Conservation (phyloP, 2,329 filamentous ascomycete species). For the Harringtonia lauricola region DNA sequence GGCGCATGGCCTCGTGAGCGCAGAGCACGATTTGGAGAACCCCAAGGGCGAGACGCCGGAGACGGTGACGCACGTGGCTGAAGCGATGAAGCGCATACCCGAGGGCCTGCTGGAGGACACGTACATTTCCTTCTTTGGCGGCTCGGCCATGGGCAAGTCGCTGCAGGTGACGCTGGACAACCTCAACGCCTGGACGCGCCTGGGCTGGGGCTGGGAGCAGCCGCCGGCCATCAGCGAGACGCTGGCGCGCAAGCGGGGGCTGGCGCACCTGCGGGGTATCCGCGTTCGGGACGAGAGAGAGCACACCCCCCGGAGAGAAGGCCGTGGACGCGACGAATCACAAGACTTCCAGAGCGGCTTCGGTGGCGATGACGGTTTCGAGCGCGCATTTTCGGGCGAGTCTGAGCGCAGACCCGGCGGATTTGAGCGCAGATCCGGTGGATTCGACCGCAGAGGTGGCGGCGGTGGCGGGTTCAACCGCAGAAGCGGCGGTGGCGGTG, state of each 20-base stretch:
- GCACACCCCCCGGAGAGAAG: background rate
- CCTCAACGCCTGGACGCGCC: constrained; percentile 40
- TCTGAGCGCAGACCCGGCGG: no score
- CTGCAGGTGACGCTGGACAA: constrained; percentile 29
- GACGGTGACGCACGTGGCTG: constrained; percentile 30
- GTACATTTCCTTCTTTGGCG: constrained; percentile 49
- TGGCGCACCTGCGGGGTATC: constrained; percentile 6
- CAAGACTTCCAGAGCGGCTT: no score
- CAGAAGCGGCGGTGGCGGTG: background rate
- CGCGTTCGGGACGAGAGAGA: background rate
- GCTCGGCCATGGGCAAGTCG: constrained; percentile 19
- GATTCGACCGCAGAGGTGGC: background rate
- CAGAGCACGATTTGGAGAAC: constrained; percentile 40
- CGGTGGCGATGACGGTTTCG: background rate
- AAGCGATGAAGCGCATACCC: constrained; percentile 31
- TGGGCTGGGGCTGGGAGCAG: constrained; percentile 39
- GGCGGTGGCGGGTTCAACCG: background rate
- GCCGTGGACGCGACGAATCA: no score
- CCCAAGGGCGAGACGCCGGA: constrained; percentile 32
- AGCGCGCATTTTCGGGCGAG: background rate
- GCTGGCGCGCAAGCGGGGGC: constrained; percentile 14
- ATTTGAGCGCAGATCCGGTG: background rate
- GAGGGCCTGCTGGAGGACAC: constrained; percentile 29
- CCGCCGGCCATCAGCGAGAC: constrained; percentile 25
- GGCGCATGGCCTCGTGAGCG: constrained; percentile 37